Base-by-base conservation (phyloP, 2,329 filamentous ascomycete genomes). In the Apiospora arundinis region DNA sequence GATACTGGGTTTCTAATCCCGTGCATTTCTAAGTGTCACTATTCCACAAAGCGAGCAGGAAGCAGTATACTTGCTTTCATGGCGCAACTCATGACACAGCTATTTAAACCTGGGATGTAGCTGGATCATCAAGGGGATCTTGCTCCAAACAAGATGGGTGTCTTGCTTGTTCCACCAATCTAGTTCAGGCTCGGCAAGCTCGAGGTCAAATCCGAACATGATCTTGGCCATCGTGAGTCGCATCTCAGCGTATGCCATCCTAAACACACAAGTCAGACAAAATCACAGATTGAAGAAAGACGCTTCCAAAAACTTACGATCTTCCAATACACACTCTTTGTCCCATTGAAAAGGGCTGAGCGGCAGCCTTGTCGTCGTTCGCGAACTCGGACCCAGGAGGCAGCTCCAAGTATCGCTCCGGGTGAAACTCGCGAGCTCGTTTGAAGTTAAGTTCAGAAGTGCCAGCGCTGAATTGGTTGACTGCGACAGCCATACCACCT, bases 361-460 rank as follows among this genome's bases (percentile, higher is more conserved):
- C 25, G 9, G 49, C 68, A 25, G 70, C 65, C 21, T n/a, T 40
- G 23, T 65, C 40, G 28, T 73, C 72, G 52, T 72, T 56, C 14
- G 52, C 49, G 8, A 68, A 73, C 16, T 66, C 44, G 4, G 63
- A 49, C 32, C 71, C 72, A 1, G 56, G 56, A 40, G 56, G 56
- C 12, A 63, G 69, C 11, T 67, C 72, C 3, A 73, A 65, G 2
- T 25, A 73, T 2, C 72, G 70, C 42, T 72, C 72, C 2, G 70
- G 70, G 21, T 78, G 80, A 74, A 83, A 90, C 0, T 75, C 76
- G 28, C 83, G 78, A 0, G 87, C 83, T 1, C 85, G 79, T 12
- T 78, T 79, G 75, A 87, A 89, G 74, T 86, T 80, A 12, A 78
- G 75, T 1, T 82, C 78, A 68, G 82, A 83, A 72, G 83, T 83